Evolutionary conservation across 331 rosid genomes (phyloP).

Genomic region (Spiraea crenata): DNA sequence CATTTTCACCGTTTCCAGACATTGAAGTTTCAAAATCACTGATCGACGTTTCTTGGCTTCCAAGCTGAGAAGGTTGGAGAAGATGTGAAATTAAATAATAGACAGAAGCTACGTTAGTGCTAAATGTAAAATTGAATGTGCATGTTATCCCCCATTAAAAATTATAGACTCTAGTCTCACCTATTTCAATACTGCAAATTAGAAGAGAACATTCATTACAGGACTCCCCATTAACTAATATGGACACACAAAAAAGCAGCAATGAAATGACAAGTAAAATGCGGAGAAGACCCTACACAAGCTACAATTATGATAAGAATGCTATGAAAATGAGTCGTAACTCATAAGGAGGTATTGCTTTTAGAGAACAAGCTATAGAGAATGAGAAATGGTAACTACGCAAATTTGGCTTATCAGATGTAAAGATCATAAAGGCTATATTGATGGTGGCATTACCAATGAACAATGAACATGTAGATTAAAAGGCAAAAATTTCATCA

Average conservation of each 20-base stretch:
- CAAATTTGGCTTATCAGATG: background rate
- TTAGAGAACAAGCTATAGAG: background rate
- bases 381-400: constrained; percentile 6
- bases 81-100: background rate
- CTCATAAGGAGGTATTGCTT: background rate
- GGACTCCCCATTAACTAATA: constrained; percentile 12
- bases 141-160: constrained; percentile 2
- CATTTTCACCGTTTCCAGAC: constrained; percentile 55
- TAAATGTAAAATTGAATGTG: background rate
- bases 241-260: background rate
- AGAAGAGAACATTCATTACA: background rate
- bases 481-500: background rate
- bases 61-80: constrained; percentile 44
- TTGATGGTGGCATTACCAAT: background rate
- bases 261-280: background rate
- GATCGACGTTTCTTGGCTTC: constrained; percentile 54
- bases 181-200: background rate
- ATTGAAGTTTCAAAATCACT: constrained; percentile 56
- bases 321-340: background rate
- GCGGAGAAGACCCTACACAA: background rate
- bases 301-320: background rate
- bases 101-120: background rate
- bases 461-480: background rate
- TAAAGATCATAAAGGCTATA: background rate
- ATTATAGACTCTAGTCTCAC: background rate